Base-by-base conservation (phyloP, 2,329 filamentous ascomycete species). In the Beauveria varroae region DNA sequence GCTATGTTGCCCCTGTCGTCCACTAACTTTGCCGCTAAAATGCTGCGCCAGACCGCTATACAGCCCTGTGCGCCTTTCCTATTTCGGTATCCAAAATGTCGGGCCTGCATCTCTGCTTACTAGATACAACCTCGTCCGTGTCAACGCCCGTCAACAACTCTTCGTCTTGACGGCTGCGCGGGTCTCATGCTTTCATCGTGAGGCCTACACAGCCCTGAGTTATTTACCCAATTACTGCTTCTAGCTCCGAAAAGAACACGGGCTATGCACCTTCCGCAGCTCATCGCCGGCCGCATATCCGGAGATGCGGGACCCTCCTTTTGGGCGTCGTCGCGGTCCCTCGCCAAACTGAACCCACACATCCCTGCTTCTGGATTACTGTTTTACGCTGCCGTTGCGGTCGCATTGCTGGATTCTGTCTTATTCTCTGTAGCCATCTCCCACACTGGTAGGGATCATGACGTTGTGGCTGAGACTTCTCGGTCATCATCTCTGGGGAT, bases 241-340 rank as follows among this genome's bases (percentile, higher is more conserved):
- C 7, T 41, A 16, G 34, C 9, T 9, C 16, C 14, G 37, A 37
- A 59, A 24, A 52, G 10, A 52, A 40, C 28, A 6, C 54, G 43
- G 41, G 26, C 41, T 41, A 22, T 20, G 37, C 34, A 24, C 34
- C 18, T 20, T 24, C 0, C 9, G 8, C n/a, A 14, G 41, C 55
- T 9, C 57, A 60, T 60, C 57, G 28, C 49, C 49, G 57, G 57
- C 26, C 57, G 41, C 41, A 54, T 49, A 60, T 47, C 57, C 57
- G 57, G 49, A 20, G 40, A 53, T 37, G 57, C 57, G 37, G 50
- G 49, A n/a, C 57, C 57, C 12, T 52, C 20, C 20, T 24, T 20
- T 34, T 26, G 24, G 12, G 52, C 52, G 52, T 43, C 37, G 52
- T 43, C 52, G 20, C 20, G n/a, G 40, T 44, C 53, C 41, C 53